phyloP scores from a whole-genome alignment of 2,329 filamentous ascomycete genomes.

The Alternaria rosae region DNA sequence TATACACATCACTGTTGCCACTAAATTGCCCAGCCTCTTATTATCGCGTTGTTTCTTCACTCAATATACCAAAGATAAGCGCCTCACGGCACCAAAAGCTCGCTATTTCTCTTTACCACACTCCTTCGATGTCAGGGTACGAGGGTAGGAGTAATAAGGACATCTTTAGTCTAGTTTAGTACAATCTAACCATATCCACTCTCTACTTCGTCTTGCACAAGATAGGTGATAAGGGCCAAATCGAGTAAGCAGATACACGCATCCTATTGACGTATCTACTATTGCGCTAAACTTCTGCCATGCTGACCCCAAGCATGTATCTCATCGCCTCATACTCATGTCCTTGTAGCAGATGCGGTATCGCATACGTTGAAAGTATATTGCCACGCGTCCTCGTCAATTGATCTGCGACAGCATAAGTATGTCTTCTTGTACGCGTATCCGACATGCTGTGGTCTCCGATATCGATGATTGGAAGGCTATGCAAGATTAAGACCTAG shows the following conservation, averaged over 20 bases:
- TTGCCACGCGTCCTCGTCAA: no score
- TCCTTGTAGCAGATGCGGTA: not conserved
- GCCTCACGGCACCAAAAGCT: constrained; percentile 13
- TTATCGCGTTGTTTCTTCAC: not conserved
- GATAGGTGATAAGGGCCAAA: not conserved
- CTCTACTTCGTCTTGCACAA: not conserved
- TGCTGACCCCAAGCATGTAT: not conserved
- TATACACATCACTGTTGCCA: not conserved
- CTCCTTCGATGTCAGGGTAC: not conserved
- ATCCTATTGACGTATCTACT: not conserved
- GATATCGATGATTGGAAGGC: not conserved
- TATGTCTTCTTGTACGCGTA: not conserved
- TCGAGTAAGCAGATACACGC: not conserved
- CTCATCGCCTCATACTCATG: not conserved
- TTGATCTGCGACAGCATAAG: not conserved
- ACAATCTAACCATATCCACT: not conserved
- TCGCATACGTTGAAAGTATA: not conserved
- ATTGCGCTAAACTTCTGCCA: not conserved
- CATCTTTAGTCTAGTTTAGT: not conserved
- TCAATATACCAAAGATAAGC: constrained; percentile 16
- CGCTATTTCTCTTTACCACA: not conserved
- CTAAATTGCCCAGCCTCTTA: not conserved
- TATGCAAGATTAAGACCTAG: not conserved
- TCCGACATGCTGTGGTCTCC: not conserved
- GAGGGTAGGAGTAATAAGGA: not conserved